Base-by-base conservation (phyloP, 176 grass and related monocot genomes). In the Melocanna baccifera region DNA sequence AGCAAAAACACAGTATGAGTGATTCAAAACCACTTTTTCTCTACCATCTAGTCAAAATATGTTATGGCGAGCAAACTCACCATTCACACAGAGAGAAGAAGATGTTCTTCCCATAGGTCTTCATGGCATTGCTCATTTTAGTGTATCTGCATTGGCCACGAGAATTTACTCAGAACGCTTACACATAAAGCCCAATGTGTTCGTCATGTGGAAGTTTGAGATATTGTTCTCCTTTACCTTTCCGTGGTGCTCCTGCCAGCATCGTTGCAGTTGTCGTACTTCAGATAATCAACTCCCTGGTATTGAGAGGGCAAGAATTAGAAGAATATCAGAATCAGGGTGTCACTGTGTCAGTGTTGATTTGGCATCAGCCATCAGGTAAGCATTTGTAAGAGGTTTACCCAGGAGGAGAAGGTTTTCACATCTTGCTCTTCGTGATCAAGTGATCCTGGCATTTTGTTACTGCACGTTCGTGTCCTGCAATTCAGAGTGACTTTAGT, bases 51-150 rank as follows among this genome's bases (percentile, higher is more conserved):
- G 18, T 69, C 66, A 39, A 29, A 29, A 50, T 32, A 37, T 46
- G 22, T 10, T 79, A 37, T 42, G 22, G n/a, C 16, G n/a, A 55
- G 32, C 40, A 75, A 83, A 82, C 77, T 87, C 84, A 93, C 93
- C 96, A 95, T 90, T 98, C 96, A 40, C 93, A 98, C 8, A 98
- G 78, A 48, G 96, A 95, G 83, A 95, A 98, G 89, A 98, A 95
- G 78, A 95, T 98, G 69, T 5, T 86, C 83, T 83, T 93, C 79
- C 96, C 93, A 26, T 82, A 90, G 3, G 84, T 87, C 80, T 87
- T 90, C 87, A 98, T 79, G 66, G 96, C 93, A 25, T 52, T 86
- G 85, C 87, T 93, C 93, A 98, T 98, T 64, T 58, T 98, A 51
- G 77, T 85, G 67, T 98, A 98, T 78, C 96, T 98, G 85, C 47